Evolutionary conservation across 73 alveolate genomes (phyloP), one percentile per base, ranked within the genome.

Genomic region (Effrenium voratum): DNA sequence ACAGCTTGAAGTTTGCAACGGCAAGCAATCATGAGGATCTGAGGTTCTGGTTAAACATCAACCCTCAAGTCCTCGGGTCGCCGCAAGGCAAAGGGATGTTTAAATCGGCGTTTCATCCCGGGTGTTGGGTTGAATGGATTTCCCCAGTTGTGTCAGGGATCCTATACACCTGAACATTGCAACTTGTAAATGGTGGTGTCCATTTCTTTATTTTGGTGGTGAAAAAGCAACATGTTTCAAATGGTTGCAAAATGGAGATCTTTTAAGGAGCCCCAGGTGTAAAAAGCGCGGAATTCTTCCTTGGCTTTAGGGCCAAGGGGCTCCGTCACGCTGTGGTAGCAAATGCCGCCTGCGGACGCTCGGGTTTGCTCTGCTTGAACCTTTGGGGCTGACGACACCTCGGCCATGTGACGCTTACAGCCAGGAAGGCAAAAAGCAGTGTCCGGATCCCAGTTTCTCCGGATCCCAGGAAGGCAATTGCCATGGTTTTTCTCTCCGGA

Each of bases 301-400:
- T 28, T 30, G 12, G 45, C 15, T 73, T 24, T 77, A 5, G 44
- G 3, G 88, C 88, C 88, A 12, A 77, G 91, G 45, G 2, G 22
- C 91, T 80, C 91, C 0, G 91, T 80, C 47, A 80, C 91, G 22
- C 91, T 80, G 40, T 80, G 91, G 91, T 80, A 80, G 91, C 47
- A 46, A 72, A 80, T 80, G 91, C 91, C 91, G 32, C 91, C 91
- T 80, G 73, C 4, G 36, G 60, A 34, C 22, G 81, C 28, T 5
- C n/a, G 26, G 63, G 8, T 19, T 12, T 52, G 26, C 63, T 52
- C 26, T 52, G 8, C 8, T 8, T 12, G 8, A 52, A 19, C 8
- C 8, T 52, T 8, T 12, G 8, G 19, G 63, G 26, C 8, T 52
- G 63, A 12, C 8, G 8, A 19, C 8, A 52, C 63, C 63, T 52